These are phyloP conservation scores for Salix caprea DNA, from an alignment of 345 rosid species.

Conservation along the genomic window DNA sequence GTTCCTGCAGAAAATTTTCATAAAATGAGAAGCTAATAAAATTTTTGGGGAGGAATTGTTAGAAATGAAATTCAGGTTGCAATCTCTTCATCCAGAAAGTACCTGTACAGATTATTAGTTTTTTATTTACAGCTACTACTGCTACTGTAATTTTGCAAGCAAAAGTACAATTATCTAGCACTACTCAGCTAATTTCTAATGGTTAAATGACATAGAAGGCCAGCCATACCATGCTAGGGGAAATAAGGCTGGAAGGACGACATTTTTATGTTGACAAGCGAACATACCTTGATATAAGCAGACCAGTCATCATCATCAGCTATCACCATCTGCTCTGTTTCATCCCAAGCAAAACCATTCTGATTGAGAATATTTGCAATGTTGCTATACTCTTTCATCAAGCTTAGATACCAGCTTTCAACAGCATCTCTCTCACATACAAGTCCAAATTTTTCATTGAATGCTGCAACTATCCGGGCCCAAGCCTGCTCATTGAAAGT, in stretches of 20 bases:
- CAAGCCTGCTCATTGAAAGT: slow-evolving; percentile 22
- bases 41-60: background rate
- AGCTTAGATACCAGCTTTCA: slow-evolving; percentile 19
- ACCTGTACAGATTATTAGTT: too few relatives aligned
- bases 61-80: too few relatives aligned
- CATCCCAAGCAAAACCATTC: slow-evolving; percentile 25
- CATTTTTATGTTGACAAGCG: background rate
- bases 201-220: background rate
- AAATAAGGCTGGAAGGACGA: background rate
- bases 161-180: background rate
- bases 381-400: slow-evolving; percentile 24
- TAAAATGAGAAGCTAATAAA: background rate
- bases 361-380: slow-evolving; percentile 19
- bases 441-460: slow-evolving; percentile 23
- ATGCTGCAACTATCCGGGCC: slow-evolving; percentile 18
- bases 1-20: slow-evolving; percentile 11
- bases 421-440: slow-evolving; percentile 11
- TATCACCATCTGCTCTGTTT: background rate
- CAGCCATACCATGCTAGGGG: background rate
- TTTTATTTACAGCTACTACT: too few relatives aligned
- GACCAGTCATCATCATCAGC: slow-evolving; percentile 19
- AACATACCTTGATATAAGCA: slow-evolving; percentile 23
- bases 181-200: background rate
- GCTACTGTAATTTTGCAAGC: background rate
- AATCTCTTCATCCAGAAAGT: too few relatives aligned